These are phyloP conservation scores for Amaranthus palmeri DNA, from an alignment of 148 eudicot species.

Conservation along the genomic window DNA sequence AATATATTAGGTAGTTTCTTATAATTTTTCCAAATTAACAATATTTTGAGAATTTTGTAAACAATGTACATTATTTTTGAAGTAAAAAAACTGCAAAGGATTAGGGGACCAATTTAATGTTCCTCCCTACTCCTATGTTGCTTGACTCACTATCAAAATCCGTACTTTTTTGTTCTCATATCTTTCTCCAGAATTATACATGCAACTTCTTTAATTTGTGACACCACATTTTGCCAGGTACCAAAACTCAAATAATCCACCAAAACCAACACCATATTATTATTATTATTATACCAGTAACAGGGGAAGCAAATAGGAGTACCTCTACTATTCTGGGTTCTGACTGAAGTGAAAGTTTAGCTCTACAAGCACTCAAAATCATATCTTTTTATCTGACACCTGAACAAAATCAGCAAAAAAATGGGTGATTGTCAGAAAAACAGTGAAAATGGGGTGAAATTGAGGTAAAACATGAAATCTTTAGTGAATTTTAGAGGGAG, in stretches of 20 bases:
- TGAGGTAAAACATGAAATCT: constrained; percentile 27
- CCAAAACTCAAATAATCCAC: not conserved
- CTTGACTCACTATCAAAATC: not conserved
- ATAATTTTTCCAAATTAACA: too few relatives aligned
- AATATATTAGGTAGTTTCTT: too few relatives aligned
- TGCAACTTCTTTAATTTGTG: not conserved
- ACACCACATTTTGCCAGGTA: not conserved
- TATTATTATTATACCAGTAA: not conserved
- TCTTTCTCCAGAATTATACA: not conserved
- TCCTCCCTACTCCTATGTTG: not conserved
- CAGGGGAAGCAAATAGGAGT: not conserved
- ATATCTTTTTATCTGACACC: constrained; percentile 5
- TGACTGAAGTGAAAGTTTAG: constrained; percentile 11
- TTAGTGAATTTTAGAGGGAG: not conserved
- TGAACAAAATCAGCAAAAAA: not conserved
- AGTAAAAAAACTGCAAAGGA: too few relatives aligned
- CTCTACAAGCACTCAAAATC: constrained; percentile 1
- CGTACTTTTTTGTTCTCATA: constrained; percentile 3
- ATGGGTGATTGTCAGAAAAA: constrained; percentile 12
- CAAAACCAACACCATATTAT: not conserved
- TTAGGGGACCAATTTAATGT: too few relatives aligned
- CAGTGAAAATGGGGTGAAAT: not conserved
- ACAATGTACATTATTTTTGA: too few relatives aligned
- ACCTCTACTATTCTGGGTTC: not conserved
- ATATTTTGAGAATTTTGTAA: too few relatives aligned